Conservation (phyloP, 179 eudicot genomes). For the Corrigiola litoralis region DNA sequence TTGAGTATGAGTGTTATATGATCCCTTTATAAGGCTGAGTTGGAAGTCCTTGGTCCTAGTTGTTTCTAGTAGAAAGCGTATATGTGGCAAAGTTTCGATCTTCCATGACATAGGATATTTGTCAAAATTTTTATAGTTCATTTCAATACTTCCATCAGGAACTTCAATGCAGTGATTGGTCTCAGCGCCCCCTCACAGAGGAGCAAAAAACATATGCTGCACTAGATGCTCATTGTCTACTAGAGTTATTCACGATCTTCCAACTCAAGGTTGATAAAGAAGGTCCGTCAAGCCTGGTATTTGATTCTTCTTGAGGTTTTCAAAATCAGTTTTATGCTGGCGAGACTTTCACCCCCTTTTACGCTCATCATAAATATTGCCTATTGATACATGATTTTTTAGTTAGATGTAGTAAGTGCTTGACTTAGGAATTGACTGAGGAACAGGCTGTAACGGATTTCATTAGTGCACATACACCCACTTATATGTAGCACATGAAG, state of each 20-base stretch:
- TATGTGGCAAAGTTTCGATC: not conserved
- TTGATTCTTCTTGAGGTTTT: slow-evolving; percentile 11
- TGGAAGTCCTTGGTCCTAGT: not conserved
- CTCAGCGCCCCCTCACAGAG: slow-evolving; percentile 81
- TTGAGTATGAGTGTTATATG: not conserved
- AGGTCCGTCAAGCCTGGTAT: slow-evolving; percentile 50
- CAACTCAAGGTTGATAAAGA: slow-evolving; percentile 47
- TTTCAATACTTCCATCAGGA: slow-evolving; percentile 44
- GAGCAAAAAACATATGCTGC: slow-evolving; percentile 91
- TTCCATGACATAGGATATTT: not conserved
- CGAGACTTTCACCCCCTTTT: slow-evolving; percentile 1
- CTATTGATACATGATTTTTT: not conserved
- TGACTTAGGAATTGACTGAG: not conserved
- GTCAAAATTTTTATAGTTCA: not conserved
- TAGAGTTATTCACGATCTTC: slow-evolving; percentile 70
- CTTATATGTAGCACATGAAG: not conserved
- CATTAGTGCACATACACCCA: not conserved
- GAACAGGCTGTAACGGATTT: not conserved
- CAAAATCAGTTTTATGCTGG: not conserved
- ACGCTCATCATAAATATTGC: not conserved
- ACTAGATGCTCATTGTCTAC: slow-evolving; percentile 82
- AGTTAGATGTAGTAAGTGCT: not conserved
- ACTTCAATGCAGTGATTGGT: slow-evolving; percentile 99
- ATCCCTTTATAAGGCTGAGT: not conserved
- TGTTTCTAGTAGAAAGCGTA: not conserved